Base-by-base conservation (phyloP, 495 filamentous ascomycete species). In the Thermochaetoides thermophila region DNA sequence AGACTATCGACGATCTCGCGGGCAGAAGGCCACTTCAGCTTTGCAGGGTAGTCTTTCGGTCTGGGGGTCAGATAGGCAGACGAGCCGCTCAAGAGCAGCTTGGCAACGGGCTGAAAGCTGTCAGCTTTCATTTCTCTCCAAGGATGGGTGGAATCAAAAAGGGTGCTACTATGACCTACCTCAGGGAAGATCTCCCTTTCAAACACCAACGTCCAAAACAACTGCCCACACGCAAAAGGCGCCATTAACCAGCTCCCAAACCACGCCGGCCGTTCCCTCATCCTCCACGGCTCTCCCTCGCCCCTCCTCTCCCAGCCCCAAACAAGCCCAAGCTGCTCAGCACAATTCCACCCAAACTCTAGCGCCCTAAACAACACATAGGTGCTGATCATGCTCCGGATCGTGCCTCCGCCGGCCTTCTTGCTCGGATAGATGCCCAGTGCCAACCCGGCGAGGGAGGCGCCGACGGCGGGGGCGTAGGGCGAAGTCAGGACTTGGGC, bases 241-340 rank as follows among this genome's bases (percentile, higher is more conserved):
- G 94, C 86, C 46, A 96, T 59, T 67, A 96, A 63, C 87, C 87
- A 96, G 50, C 84, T 92, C 15, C 87, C 89, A 64, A 84, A 87
- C 89, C 89, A 97, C 73, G 69, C 69, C 5, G 84, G 80, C 39
- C 70, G 61, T 33, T 55, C 47, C 37, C 56, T 48, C 38, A 38
- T 53, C 43, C 60, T 60, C 21, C 55, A 59, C 35, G 38, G 44
- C 35, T 40, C 41, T 12, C 52, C 52, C 6, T 38, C 31, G 7
- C 42, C 41, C 20, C 44, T 59, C 44, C 31, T 40, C 40, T 57
- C 58, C 48, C 59, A 60, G 26, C 76, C 68, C 61, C 71, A 74
- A 32, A 94, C 65, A 63, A 73, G 79, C 5, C 87, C 87, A 40
- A 80, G 73, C 23, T 78, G 72, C 44, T 94, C 84, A 10, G 79